phyloP scores from a whole-genome alignment of 108 stramenopile genomes.

The Fistulifera solaris region DNA sequence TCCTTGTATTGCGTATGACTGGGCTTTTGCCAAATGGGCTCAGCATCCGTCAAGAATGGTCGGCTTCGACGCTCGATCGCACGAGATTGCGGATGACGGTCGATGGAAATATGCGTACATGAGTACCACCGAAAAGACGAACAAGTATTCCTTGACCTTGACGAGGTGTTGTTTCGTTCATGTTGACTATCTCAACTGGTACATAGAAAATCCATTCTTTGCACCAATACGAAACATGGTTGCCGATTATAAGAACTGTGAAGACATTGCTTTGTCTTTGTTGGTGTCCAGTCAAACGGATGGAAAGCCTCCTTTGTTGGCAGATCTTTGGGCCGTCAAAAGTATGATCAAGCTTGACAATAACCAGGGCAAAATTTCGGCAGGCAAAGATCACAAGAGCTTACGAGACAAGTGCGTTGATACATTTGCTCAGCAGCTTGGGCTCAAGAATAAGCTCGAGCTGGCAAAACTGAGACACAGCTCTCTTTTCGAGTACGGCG shows the following conservation, averaged over 20 bases:
- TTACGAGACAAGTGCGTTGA: conserved; percentile 67
- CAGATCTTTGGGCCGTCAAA: conserved; percentile 70
- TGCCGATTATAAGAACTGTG: conserved; percentile 60
- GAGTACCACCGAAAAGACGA: conserved; percentile 45
- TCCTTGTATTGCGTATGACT: conserved; percentile 74
- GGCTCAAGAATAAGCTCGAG: conserved; percentile 37
- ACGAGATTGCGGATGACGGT: conserved; percentile 24
- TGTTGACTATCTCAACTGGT: conserved; percentile 60
- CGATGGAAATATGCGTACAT: conserved; percentile 62
- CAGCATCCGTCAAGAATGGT: conserved; percentile 68
- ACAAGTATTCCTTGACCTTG: conserved; percentile 59
- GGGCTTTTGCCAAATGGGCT: conserved; percentile 74
- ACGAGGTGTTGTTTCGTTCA: conserved; percentile 69
- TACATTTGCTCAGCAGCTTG: conserved; percentile 47
- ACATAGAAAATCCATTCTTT: conserved; percentile 48
- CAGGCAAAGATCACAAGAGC: conserved; percentile 46
- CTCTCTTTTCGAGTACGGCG: conserved; percentile 1
- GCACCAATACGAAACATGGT: conserved; percentile 40
- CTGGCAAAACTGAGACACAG: background rate
- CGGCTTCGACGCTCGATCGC: conserved; percentile 68
- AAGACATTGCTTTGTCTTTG: conserved; percentile 81
- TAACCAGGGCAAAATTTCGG: conserved; percentile 17
- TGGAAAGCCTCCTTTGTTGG: conserved; percentile 61
- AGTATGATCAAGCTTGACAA: conserved; percentile 40
- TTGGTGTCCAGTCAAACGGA: conserved; percentile 56